Evolutionary conservation across 164 flowering plant genomes (phyloP).

Genomic region (Chimonanthus praecox): DNA sequence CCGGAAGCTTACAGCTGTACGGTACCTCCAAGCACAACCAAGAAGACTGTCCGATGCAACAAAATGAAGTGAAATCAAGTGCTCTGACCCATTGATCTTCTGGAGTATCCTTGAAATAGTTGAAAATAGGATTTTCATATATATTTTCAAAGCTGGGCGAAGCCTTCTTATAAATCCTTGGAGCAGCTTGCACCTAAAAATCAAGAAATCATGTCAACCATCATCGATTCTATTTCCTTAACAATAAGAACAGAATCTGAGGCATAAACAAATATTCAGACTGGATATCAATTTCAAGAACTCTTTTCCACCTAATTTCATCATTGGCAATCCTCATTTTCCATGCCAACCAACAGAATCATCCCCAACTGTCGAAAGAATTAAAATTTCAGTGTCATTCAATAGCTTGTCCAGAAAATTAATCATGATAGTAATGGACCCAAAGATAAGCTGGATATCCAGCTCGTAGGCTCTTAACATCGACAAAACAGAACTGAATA

Average conservation of each 20-base stretch:
- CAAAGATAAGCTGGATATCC: background rate
- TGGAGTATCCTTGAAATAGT: slow-evolving; percentile 36
- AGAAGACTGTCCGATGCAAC: slow-evolving; percentile 76
- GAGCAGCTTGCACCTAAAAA: slow-evolving; percentile 58
- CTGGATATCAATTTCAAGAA: background rate
- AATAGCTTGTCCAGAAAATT: background rate
- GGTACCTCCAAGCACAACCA: slow-evolving; percentile 72
- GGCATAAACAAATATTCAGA: background rate
- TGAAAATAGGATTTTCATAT: slow-evolving; percentile 18
- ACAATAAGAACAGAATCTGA: background rate
- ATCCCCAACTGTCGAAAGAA: background rate
- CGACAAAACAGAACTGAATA: too few species aligned
- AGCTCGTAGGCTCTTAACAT: too few species aligned
- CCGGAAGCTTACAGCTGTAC: slow-evolving; percentile 30
- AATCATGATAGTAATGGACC: background rate
- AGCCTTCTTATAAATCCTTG: slow-evolving; percentile 52
- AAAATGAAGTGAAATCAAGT: slow-evolving; percentile 59
- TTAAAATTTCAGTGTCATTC: background rate
- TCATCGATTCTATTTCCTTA: background rate
- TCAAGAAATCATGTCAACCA: slow-evolving; percentile 2
- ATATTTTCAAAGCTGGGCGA: slow-evolving; percentile 8
- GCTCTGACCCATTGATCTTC: slow-evolving; percentile 70
- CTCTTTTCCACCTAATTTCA: background rate
- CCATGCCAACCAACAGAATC: background rate
- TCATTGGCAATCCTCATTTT: background rate